Base-by-base conservation (phyloP, 768 basidiomycete species). In the Cubamyces sp. region DNA sequence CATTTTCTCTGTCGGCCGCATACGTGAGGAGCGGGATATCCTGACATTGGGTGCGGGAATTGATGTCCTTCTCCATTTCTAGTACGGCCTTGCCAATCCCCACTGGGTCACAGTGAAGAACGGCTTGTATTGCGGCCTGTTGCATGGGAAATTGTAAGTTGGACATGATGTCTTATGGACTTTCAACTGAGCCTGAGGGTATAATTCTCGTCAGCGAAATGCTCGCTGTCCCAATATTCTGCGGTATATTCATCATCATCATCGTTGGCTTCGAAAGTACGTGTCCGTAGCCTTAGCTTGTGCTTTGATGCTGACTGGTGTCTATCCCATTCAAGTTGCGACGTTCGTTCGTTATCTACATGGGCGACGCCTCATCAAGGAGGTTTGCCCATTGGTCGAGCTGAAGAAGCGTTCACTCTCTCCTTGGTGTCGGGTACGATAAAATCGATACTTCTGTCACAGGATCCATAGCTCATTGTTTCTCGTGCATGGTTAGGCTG, bases 211-310 rank as follows among this genome's bases (percentile, higher is more conserved):
- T 12, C 64, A 65, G 60, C 25, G 59, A 57, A 52, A 60, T 48
- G 57, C 30, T 74, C 52, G 71, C 74, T 21, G 76, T 78, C 19
- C 81, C 84, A 5, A 70, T 77, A 14, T 84, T 82, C 60, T 84
- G 81, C 58, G 72, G 77, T 49, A 67, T 73, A 40, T 62, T 80
- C 3, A 66, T 82, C 57, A 53, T 70, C 23, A 54, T 81, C 40
- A 77, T 83, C 23, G 63, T 82, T 25, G 57, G 70, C 49, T 75
- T 87, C 41, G 83, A 85, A 76, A 69, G 85, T 85, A 57, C 25
- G 66, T 30, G 7, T 37, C 3, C 41, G 3, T 61, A 49, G 40
- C 28, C 46, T 19, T 34, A 21, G n/a, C 60, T 45, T 37, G 42
- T 23, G 16, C 50, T 47, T 66, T 53, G 28, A 34, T 21, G 16